Conservation (phyloP, 768 basidiomycete genomes). For the Paxillus ammoniavirescens region DNA sequence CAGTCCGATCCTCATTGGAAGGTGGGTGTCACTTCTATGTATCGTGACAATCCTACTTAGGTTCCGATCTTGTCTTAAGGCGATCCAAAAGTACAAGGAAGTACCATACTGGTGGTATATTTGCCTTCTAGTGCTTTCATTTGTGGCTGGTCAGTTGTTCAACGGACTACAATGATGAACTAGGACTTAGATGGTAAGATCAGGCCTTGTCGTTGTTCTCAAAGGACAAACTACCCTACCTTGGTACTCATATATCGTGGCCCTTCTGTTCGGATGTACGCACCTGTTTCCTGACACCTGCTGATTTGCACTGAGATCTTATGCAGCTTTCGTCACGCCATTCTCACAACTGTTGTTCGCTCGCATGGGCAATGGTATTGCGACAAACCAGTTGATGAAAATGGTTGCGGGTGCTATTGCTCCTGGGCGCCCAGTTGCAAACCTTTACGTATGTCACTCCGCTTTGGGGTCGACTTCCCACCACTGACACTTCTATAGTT, state of each 20-base stretch:
- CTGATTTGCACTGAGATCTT: not conserved
- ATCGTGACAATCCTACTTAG: not conserved
- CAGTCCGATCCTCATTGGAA: slow-evolving; percentile 60
- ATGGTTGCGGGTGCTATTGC: slow-evolving; percentile 62
- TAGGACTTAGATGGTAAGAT: not conserved
- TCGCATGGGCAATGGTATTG: slow-evolving; percentile 60
- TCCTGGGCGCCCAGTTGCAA: slow-evolving; percentile 65
- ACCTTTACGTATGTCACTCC: slow-evolving; percentile 54
- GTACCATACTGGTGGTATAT: slow-evolving; percentile 63
- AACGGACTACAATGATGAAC: not conserved
- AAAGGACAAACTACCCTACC: slow-evolving; percentile 61
- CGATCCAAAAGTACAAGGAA: slow-evolving; percentile 60
- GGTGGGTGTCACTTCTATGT: slow-evolving; percentile 22
- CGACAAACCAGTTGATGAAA: slow-evolving; percentile 61
- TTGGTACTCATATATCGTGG: slow-evolving; percentile 61
- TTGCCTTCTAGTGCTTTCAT: slow-evolving; percentile 45
- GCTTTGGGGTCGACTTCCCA: not conserved
- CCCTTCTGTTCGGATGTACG: slow-evolving; percentile 50
- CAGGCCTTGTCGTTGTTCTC: slow-evolving; percentile 56
- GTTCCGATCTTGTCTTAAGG: slow-evolving; percentile 23
- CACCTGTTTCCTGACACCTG: slow-evolving; percentile 29
- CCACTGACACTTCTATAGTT: slow-evolving; percentile 37
- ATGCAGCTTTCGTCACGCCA: slow-evolving; percentile 25
- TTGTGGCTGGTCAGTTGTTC: slow-evolving; percentile 48
- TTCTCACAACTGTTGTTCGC: slow-evolving; percentile 57